These are phyloP conservation scores for Symbiodinium pilosum DNA, from an alignment of 73 alveolate genomes.

Conservation along the genomic window DNA sequence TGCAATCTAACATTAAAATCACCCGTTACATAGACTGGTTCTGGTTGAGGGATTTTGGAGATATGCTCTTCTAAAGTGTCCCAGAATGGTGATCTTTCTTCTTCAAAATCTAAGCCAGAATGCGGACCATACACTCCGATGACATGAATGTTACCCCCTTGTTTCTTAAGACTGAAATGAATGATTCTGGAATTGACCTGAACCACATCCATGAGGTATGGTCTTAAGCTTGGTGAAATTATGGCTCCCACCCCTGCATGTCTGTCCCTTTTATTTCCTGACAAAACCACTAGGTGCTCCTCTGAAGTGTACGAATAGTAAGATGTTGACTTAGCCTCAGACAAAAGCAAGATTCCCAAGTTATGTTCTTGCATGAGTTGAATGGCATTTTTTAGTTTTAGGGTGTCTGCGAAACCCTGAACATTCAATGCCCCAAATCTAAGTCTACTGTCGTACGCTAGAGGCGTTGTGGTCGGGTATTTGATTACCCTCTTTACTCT, in stretches of 20 bases:
- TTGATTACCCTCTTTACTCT: no score
- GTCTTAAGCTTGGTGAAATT: background rate
- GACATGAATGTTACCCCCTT: background rate
- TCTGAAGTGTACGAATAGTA: background rate
- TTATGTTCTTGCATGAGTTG: background rate
- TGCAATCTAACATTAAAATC: background rate
- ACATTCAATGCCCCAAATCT: background rate
- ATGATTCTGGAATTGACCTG: background rate
- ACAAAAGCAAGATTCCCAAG: background rate
- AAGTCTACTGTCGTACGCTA: background rate
- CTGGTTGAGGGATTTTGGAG: background rate
- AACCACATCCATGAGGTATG: background rate
- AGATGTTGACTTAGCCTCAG: background rate
- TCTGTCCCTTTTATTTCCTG: background rate
- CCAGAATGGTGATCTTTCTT: background rate
- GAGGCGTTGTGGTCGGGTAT: background rate
- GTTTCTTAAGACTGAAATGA: background rate
- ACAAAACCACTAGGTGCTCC: background rate
- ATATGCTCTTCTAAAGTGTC: background rate
- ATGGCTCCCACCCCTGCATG: background rate
- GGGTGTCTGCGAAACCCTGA: background rate
- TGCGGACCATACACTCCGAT: background rate
- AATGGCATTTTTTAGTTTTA: background rate
- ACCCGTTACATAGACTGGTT: background rate
- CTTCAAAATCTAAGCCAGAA: background rate